These are phyloP conservation scores for Pichia exigua DNA, from an alignment of 805 yeast species.

Conservation along the genomic window DNA sequence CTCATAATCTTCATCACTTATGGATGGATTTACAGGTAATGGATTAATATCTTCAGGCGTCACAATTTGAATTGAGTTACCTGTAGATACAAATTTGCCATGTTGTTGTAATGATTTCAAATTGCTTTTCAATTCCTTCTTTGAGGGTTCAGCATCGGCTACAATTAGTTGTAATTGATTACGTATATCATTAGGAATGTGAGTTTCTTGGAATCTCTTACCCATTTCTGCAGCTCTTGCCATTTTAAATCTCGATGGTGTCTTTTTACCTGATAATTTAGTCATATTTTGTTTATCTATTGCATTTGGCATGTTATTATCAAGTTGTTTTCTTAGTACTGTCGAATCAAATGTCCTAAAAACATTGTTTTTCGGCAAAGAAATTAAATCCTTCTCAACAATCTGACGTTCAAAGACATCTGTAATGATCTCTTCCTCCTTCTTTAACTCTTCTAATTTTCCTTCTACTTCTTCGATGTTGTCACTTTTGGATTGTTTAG, in stretches of 20 bases:
- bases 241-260: slow-evolving; percentile 9
- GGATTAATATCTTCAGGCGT: slow-evolving; percentile 19
- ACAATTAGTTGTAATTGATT: slow-evolving; percentile 2
- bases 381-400: not conserved
- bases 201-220: slow-evolving; percentile 10
- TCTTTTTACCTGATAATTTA: slow-evolving; percentile 10
- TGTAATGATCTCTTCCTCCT: slow-evolving; percentile 10
- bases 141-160: not conserved
- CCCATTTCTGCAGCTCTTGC: slow-evolving; percentile 13
- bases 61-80: slow-evolving; percentile 3
- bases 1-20: slow-evolving; percentile 18
- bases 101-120: slow-evolving; percentile 12
- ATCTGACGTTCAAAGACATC: slow-evolving; percentile 14
- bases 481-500: slow-evolving; percentile 11
- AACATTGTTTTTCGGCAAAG: not conserved
- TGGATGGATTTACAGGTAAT: slow-evolving; percentile 8
- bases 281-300: not conserved
- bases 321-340: not conserved
- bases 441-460: not conserved
- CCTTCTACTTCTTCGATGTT: not conserved
- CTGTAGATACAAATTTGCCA: not conserved
- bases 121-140: slow-evolving; percentile 2
- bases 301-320: not conserved
- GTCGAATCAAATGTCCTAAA: slow-evolving; percentile 6
- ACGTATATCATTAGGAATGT: slow-evolving; percentile 7